These are phyloP conservation scores for Haematococcus sp. DNA, from an alignment of 139 green algal genomes.

Conservation along the genomic window DNA sequence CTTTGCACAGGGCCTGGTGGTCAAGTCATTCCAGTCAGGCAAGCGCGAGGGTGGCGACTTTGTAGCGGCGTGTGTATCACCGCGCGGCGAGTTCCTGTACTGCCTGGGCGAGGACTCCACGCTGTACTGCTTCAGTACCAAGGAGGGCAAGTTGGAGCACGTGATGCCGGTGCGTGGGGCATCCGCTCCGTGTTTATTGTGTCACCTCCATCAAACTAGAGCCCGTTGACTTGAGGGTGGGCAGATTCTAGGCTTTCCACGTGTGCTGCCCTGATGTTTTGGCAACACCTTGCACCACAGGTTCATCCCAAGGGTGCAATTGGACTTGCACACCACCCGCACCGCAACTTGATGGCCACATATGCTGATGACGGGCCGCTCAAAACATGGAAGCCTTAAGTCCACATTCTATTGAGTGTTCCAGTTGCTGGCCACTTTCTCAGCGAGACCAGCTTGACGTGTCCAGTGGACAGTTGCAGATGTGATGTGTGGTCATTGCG, in stretches of 20 bases:
- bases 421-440: too few species aligned
- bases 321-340: constrained; percentile 88
- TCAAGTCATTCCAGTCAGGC: constrained; percentile 72
- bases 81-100: constrained; percentile 88
- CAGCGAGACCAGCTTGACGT: too few species aligned
- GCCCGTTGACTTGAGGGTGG: neutral
- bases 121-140: constrained; percentile 76
- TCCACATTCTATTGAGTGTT: neutral
- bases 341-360: constrained; percentile 91
- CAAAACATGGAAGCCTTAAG: constrained; percentile 75
- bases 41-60: constrained; percentile 84
- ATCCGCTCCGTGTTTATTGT: neutral
- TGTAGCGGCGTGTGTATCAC: constrained; percentile 65
- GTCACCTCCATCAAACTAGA: neutral
- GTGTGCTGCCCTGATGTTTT: too few species aligned
- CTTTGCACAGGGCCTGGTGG: constrained; percentile 46
- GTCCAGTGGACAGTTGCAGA: too few species aligned
- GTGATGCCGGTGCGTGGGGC: constrained; percentile 62
- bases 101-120: constrained; percentile 82
- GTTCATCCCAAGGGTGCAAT: constrained; percentile 86
- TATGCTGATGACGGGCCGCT: constrained; percentile 77
- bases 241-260: too few species aligned
- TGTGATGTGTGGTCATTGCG: too few species aligned
- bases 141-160: constrained; percentile 81
- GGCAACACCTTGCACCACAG: constrained; percentile 27